Evolutionary conservation across 148 eudicot species (phyloP), one percentile per base, ranked within the genome.

Genomic region (Pharnaceum exiguum): DNA sequence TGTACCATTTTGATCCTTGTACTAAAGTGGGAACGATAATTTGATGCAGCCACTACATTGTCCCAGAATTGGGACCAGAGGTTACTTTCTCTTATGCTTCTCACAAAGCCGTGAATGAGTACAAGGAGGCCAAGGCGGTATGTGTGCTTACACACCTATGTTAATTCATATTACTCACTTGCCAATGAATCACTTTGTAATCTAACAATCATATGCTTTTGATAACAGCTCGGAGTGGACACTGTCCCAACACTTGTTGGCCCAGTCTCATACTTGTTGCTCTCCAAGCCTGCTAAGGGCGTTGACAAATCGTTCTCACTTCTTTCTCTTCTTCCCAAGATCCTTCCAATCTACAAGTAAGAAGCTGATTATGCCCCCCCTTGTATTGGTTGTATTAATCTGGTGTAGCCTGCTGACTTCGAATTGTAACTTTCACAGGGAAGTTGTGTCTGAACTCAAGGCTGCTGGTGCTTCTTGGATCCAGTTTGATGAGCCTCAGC

Each of bases 251-350:
- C 83, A 32, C 82, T 91, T 42, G 74, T 87, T 66, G 94, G 95
- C 63, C 96, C 93, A 42, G 93, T 87, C 62, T 76, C 91, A 23
- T 87, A 82, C 65, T 57, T 91, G 65, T 70, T 84, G 82, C 68
- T 85, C 44, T 87, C 97, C 42, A 87, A 91, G 66, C 87, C 87
- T 64, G 96, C 97, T 30, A 90, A 90, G 85, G 97, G 95, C 69
- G 97, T 85, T 27, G 97, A 87, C 63, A 91, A 85, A 60, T 73
- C 86, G 12, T 91, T 91, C 72, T 28, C 70, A 51, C 84, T 87
- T 39, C 96, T 91, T 12, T 80, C 96, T 46, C 89, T 91, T 47
- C 82, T 91, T 32, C 80, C 77, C 60, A 78, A 82, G 66, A 82
- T 90, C 65, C 87, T 90, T 12, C 82, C 95, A 33, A 69, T 90